Base-by-base conservation (phyloP, 192 early-diverging fungal genomes). In the Coemansia aciculifera region DNA sequence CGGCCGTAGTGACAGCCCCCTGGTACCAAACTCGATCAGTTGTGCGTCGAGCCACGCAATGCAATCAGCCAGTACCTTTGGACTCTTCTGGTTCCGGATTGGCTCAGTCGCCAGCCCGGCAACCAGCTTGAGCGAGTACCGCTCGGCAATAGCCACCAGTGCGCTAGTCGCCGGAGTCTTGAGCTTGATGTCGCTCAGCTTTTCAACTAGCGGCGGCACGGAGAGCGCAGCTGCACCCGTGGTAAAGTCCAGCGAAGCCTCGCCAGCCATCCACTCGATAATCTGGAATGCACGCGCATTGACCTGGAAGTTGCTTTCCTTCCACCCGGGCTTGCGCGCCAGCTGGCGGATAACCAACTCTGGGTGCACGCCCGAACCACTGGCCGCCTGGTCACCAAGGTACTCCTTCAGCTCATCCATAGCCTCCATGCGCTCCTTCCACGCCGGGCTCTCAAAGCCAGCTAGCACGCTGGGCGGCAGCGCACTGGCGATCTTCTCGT, bases 241-340 rank as follows among this genome's bases (percentile, higher is more conserved):
- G 36, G 83, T 87, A 64, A 96, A 96, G 10, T 86, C 82, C 17
- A 89, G 74, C 19, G 81, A 60, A 5, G 86, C 73, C 31, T 84
- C 81, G 19, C 74, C 66, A 31, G 93, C 89, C 64, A 94, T 83
- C 38, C 87, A 78, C 64, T 92, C 86, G 63, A 96, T 88, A 1
- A 90, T 79, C 64, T 90, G 86, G 74, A 92, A 90, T 60, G 94
- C 82, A 13, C 88, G 90, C 6, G 85, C 78, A 59, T 86, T 90
- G 34, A 96, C 90, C 66, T 99, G 96, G 74, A 98, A 98, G 80
- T 99, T 99, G 85, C 87, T 94, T 72, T 99, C 97, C 77, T 98
- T 98, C 93, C 92, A 97, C 4, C 96, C 95, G 0, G 95, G 95
- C 32, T 92, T 94, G 46, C 91, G 90, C 9, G 86, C 75, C 27